A percentile compares a stretch with the other conserved stretches of the same genome.
Conservation (phyloP, 441 rosid genomes). For the Isatis lusitanica region DNA sequence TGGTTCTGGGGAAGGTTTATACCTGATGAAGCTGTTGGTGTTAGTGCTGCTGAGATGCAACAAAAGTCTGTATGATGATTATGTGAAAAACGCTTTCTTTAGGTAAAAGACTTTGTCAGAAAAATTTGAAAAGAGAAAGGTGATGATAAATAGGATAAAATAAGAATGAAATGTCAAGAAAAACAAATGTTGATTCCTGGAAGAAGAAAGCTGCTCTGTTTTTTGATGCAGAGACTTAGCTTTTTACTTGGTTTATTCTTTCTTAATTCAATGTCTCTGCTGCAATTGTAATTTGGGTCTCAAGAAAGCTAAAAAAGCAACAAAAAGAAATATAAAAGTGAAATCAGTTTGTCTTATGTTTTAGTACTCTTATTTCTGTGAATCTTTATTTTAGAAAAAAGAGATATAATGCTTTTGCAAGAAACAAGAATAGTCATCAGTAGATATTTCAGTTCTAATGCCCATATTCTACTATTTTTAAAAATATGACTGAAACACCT, state of each 20-base stretch:
- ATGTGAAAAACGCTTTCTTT: neutral
- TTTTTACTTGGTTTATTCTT: neutral
- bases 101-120: neutral
- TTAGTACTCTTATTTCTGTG: neutral
- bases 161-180: neutral
- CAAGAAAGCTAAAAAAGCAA: neutral
- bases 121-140: conserved; percentile 1
- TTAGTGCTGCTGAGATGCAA: conserved; percentile 37
- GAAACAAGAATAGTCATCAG: neutral
- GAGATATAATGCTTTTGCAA: neutral
- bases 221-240: neutral
- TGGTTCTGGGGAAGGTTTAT: conserved; percentile 53
- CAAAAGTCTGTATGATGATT: conserved; percentile 30
- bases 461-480: too few relatives aligned
- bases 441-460: neutral
- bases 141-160: conserved; percentile 9
- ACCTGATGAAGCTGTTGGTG: conserved; percentile 43
- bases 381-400: neutral
- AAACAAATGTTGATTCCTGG: neutral
- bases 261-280: neutral
- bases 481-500: too few relatives aligned
- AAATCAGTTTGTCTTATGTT: conserved; percentile 7
- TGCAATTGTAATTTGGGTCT: conserved; percentile 20
- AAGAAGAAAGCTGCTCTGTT: conserved; percentile 22
- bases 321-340: neutral